These are phyloP conservation scores for Entomophthora muscae DNA, from an alignment of 371 early-diverging fungal species.

Conservation along the genomic window DNA sequence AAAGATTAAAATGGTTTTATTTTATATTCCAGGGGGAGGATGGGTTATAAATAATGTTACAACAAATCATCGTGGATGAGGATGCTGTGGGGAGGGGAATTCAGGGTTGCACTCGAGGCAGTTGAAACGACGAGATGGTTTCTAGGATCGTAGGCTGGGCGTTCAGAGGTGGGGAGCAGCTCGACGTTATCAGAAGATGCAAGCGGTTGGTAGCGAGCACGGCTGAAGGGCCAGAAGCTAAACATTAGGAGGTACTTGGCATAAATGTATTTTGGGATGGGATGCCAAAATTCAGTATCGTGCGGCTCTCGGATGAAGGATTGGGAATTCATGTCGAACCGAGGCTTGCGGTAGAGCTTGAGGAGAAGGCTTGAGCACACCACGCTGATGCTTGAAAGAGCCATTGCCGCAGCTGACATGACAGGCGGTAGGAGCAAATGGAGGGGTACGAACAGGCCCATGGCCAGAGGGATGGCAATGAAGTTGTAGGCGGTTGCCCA, in stretches of 20 bases:
- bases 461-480: constrained; percentile 81
- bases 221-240: not conserved
- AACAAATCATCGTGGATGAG: too few relatives aligned
- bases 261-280: not conserved
- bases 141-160: not conserved
- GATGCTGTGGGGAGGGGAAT: not conserved
- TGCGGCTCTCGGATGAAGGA: not conserved
- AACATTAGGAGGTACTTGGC: not conserved
- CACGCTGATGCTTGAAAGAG: constrained; percentile 79
- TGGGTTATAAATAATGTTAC: too few relatives aligned
- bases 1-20: too few relatives aligned
- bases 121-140: not conserved
- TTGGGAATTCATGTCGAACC: not conserved
- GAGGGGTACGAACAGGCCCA: constrained; percentile 78
- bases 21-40: too few relatives aligned
- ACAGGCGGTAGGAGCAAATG: constrained; percentile 73
- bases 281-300: constrained; percentile 1
- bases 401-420: constrained; percentile 90
- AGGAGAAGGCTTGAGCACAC: constrained; percentile 74
- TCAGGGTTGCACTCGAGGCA: not conserved
- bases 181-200: not conserved
- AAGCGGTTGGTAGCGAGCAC: not conserved
- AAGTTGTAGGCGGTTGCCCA: constrained; percentile 86
- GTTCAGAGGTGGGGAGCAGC: not conserved
- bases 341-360: constrained; percentile 40